Conservation (phyloP, 2,329 filamentous ascomycete genomes). For the Furcasterigmium furcatum region DNA sequence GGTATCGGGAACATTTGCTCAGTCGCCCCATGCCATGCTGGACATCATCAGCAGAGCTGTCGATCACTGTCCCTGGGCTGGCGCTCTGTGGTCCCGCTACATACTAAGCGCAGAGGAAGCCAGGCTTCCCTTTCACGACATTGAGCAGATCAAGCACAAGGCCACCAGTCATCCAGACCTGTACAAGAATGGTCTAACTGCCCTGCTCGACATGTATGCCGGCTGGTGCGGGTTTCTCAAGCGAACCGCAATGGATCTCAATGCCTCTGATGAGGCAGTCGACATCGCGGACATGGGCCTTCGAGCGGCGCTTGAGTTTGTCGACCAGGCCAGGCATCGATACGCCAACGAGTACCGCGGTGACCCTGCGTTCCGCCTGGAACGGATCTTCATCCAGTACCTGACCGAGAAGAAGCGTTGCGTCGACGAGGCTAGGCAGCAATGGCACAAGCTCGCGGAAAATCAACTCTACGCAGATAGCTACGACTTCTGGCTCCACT, state of each 20-base stretch:
- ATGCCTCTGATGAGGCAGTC: constrained; percentile 74
- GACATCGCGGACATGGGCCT: constrained; percentile 91
- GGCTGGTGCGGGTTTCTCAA: constrained; percentile 95
- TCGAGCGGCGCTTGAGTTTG: constrained; percentile 79
- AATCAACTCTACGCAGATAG: constrained; percentile 67
- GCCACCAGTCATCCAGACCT: constrained; percentile 84
- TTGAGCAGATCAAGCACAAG: constrained; percentile 87
- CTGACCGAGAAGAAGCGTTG: constrained; percentile 80
- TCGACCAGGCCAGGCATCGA: constrained; percentile 71
- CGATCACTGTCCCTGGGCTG: constrained; percentile 90
- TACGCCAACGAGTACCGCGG: constrained; percentile 75
- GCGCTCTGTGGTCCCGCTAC: constrained; percentile 84
- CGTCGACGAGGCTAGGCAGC: constrained; percentile 69
- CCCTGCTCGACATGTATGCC: constrained; percentile 85
- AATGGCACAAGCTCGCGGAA: constrained; percentile 69
- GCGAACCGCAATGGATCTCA: constrained; percentile 73
- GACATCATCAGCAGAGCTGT: constrained; percentile 78
- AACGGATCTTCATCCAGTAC: constrained; percentile 90
- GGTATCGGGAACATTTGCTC: constrained; percentile 34
- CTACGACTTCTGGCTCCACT: constrained; percentile 91
- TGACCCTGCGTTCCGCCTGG: constrained; percentile 85
- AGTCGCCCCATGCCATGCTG: constrained; percentile 48
- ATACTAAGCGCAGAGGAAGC: constrained; percentile 82
- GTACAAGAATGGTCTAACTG: constrained; percentile 81
- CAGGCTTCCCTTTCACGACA: constrained; percentile 70